Conservation (phyloP, 495 filamentous ascomycete species). For the Xanthoparmelia taractica region DNA sequence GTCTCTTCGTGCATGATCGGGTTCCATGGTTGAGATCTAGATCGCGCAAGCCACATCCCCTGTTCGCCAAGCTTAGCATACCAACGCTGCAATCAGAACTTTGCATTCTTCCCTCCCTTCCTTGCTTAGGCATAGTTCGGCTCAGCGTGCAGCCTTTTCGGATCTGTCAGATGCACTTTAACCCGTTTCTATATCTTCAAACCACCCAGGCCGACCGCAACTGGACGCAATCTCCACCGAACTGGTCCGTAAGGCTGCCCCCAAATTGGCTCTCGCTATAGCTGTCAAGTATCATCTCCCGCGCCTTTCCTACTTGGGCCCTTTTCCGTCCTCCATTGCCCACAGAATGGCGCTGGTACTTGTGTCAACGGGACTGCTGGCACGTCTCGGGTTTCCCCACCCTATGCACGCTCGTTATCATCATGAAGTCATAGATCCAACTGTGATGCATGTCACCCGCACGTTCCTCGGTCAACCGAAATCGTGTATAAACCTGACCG, state of each 20-base stretch:
- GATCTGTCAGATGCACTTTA: constrained; percentile 8
- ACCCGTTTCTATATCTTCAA: constrained; percentile 9
- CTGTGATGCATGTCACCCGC: background rate
- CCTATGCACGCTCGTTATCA: background rate
- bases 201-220: background rate
- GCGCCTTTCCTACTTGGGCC: background rate
- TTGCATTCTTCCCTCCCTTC: background rate
- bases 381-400: background rate
- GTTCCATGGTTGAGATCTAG: constrained; percentile 9
- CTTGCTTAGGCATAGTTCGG: background rate
- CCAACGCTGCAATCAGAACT: constrained; percentile 5
- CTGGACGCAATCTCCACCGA: background rate
- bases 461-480: background rate
- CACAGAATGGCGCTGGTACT: background rate
- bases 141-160: background rate
- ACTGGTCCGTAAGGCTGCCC: constrained; percentile 12
- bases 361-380: background rate
- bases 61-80: background rate
- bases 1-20: background rate
- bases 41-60: constrained; percentile 8
- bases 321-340: background rate
- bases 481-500: background rate
- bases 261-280: background rate
- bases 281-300: background rate
- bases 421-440: constrained; percentile 3